phyloP scores from a whole-genome alignment of 2,329 filamentous ascomycete species.

The Podosphaera aphanis region DNA sequence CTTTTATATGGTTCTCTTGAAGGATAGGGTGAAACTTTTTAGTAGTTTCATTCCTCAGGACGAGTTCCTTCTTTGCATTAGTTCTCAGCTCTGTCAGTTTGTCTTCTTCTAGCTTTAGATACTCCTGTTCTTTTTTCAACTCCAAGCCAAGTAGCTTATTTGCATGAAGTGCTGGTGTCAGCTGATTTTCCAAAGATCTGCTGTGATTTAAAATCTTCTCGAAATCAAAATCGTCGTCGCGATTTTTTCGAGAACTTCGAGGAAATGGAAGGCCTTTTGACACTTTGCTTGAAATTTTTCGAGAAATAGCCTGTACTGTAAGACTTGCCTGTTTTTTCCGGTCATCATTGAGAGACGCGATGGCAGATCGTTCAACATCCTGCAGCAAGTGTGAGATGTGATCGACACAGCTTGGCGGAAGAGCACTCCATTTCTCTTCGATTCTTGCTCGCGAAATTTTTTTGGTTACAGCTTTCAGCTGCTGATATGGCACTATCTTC shows the following conservation, averaged over 20 bases:
- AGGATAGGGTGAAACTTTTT: slow-evolving; percentile 15
- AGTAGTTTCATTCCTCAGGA: slow-evolving; percentile 23
- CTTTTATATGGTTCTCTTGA: slow-evolving; percentile 4
- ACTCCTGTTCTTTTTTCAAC: slow-evolving; percentile 29
- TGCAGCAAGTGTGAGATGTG: slow-evolving; percentile 31
- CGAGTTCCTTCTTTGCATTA: slow-evolving; percentile 31
- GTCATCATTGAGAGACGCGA: slow-evolving; percentile 27
- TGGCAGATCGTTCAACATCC: slow-evolving; percentile 36
- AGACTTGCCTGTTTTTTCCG: slow-evolving; percentile 23
- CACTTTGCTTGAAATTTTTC: slow-evolving; percentile 33
- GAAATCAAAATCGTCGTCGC: slow-evolving; percentile 38
- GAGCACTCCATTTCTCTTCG: slow-evolving; percentile 40
- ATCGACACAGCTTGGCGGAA: slow-evolving; percentile 29
- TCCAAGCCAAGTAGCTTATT: slow-evolving; percentile 36
- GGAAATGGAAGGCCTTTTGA: slow-evolving; percentile 42
- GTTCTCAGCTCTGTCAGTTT: slow-evolving; percentile 26
- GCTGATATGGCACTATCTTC: slow-evolving; percentile 19
- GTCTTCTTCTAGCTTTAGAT: slow-evolving; percentile 32
- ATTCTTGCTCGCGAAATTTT: slow-evolving; percentile 40
- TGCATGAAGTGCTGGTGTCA: slow-evolving; percentile 38
- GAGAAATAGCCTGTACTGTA: slow-evolving; percentile 30
- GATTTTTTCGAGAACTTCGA: slow-evolving; percentile 24
- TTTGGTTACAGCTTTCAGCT: slow-evolving; percentile 26
- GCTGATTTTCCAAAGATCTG: slow-evolving; percentile 28
- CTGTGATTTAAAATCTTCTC: slow-evolving; percentile 40